Evolutionary conservation across 2,329 filamentous ascomycete genomes (phyloP).

Genomic region (Cladosporium sp.): DNA sequence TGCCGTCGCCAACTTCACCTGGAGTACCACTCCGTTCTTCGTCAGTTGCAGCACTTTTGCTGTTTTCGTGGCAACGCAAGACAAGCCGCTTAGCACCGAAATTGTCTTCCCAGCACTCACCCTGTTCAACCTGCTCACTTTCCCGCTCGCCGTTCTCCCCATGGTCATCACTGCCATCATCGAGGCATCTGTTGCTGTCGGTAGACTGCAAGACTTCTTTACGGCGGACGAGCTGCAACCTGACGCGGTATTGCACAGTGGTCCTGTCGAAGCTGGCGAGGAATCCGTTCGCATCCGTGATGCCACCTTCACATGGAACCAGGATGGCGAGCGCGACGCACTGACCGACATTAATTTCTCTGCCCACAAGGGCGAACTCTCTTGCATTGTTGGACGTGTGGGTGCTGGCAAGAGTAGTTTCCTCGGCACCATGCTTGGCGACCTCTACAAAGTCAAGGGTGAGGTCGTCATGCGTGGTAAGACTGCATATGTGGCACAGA

Average conservation of each 20-base stretch:
- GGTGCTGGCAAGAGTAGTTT: constrained; percentile 93
- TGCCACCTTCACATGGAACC: constrained; percentile 92
- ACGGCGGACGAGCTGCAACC: constrained; percentile 82
- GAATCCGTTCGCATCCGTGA: constrained; percentile 80
- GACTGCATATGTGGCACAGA: constrained; percentile 87
- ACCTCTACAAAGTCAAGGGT: constrained; percentile 84
- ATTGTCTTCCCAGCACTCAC: constrained; percentile 93
- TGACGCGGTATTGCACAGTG: constrained; percentile 69
- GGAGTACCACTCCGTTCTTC: constrained; percentile 94
- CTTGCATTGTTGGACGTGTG: constrained; percentile 90
- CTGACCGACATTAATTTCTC: constrained; percentile 82
- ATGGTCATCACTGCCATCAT: constrained; percentile 98
- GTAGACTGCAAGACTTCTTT: constrained; percentile 78
- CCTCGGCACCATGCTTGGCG: constrained; percentile 80
- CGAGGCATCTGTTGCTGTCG: constrained; percentile 88
- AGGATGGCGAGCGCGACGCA: constrained; percentile 62
- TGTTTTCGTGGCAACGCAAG: constrained; percentile 81
- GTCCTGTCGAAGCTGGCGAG: constrained; percentile 70
- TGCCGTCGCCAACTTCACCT: constrained; percentile 93
- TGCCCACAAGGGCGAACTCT: constrained; percentile 86
- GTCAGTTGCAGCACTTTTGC: constrained; percentile 96
- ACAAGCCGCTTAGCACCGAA: constrained; percentile 79
- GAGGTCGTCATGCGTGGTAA: constrained; percentile 76
- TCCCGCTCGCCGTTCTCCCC: constrained; percentile 86
- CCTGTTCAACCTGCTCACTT: constrained; percentile 92